Evolutionary conservation across 768 basidiomycete genomes (phyloP).

Genomic region (Kwoniella mangroviensis): DNA sequence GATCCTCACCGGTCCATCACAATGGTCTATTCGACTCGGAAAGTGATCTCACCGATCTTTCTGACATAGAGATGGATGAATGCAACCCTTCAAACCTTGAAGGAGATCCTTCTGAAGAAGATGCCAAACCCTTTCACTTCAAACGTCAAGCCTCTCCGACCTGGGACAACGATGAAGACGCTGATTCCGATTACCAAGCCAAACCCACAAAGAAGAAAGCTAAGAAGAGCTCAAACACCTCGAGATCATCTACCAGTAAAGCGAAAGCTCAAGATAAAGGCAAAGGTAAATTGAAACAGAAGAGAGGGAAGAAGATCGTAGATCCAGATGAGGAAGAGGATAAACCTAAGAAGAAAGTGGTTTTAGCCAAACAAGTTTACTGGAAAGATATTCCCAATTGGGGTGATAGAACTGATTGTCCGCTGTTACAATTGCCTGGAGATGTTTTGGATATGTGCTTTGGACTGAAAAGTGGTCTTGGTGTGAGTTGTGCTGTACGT

Average conservation of each 20-base stretch:
- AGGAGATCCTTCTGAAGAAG: neutral
- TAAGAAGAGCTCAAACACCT: neutral
- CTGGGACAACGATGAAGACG: neutral
- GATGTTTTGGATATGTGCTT: slow-evolving; percentile 34
- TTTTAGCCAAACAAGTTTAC: slow-evolving; percentile 13
- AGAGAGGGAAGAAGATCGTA: neutral
- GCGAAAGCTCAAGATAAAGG: slow-evolving; percentile 6
- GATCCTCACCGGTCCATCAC: neutral
- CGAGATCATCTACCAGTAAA: neutral
- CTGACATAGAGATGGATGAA: neutral
- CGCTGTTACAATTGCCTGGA: slow-evolving; percentile 24
- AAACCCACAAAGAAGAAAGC: slow-evolving; percentile 14
- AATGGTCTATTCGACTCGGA: neutral
- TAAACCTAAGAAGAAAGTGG: slow-evolving; percentile 7
- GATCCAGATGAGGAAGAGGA: neutral
- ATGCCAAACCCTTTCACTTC: neutral
- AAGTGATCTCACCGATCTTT: neutral
- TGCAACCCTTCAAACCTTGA: neutral
- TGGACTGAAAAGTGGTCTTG: slow-evolving; percentile 10
- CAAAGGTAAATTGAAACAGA: slow-evolving; percentile 15
- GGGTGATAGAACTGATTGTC: slow-evolving; percentile 26
- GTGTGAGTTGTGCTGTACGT: slow-evolving; percentile 4
- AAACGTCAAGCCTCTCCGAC: neutral
- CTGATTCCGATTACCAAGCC: slow-evolving; percentile 12
- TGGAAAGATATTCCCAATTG: slow-evolving; percentile 39